Percentiles rank a stretch among this genome's conserved stretches.
Conservation (phyloP, 352 stramenopile species). For the Pelagophyceae sp. region DNA sequence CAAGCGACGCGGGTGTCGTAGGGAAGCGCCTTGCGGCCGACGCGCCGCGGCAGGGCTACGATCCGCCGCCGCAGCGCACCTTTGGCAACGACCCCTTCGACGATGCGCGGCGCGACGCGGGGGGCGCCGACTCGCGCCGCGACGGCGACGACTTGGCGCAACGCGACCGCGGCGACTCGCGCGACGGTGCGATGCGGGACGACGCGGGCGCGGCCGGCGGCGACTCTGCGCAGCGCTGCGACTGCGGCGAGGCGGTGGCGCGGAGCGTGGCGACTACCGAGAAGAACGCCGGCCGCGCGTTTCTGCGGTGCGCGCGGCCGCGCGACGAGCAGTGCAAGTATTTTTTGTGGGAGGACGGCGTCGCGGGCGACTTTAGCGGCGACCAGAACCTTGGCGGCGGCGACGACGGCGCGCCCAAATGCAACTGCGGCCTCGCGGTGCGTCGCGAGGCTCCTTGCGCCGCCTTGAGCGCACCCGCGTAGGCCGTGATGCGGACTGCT, state of each 20-base stretch:
- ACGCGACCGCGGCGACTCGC: background rate
- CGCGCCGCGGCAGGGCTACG: too few relatives aligned
- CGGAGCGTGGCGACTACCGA: conserved; percentile 10
- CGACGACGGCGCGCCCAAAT: background rate
- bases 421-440: background rate
- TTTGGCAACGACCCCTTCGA: too few relatives aligned
- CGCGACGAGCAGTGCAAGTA: conserved; percentile 40
- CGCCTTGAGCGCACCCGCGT: too few relatives aligned
- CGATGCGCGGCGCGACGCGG: too few relatives aligned
- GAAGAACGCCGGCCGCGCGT: conserved; percentile 46
- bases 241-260: background rate
- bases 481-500: conserved; percentile 34
- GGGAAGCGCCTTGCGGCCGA: too few relatives aligned
- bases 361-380: background rate
- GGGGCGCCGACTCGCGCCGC: too few relatives aligned
- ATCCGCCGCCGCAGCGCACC: too few relatives aligned
- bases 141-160: background rate
- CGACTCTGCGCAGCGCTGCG: background rate
- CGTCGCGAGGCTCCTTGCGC: too few relatives aligned
- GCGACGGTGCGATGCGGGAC: background rate
- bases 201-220: background rate
- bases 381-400: too few relatives aligned
- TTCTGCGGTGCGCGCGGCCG: conserved; percentile 51
- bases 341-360: conserved; percentile 43
- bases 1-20: too few relatives aligned